phyloP scores from a whole-genome alignment of 768 basidiomycete genomes.

The Leccinum boreale region DNA sequence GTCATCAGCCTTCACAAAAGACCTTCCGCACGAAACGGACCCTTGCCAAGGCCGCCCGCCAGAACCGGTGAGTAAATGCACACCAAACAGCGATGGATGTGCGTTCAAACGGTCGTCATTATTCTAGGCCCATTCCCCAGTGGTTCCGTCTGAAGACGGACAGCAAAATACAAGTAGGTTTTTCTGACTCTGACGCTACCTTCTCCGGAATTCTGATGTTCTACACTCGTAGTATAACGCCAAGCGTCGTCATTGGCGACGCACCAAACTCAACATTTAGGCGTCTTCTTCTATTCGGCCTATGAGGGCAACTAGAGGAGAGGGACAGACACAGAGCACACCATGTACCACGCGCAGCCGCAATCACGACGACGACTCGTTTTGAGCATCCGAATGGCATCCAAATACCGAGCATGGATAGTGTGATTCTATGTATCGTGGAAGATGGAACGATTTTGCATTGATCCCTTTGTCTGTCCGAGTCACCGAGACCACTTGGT shows the following conservation, averaged over 20 bases:
- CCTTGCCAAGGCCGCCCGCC: constrained; percentile 92
- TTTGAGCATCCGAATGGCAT: not conserved
- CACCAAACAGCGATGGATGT: not conserved
- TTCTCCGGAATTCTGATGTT: not conserved
- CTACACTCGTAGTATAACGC: constrained; percentile 67
- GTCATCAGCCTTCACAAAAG: constrained; percentile 92
- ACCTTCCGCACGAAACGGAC: constrained; percentile 95
- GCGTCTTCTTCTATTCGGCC: constrained; percentile 1
- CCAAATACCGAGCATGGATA: not conserved
- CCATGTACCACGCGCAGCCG: constrained; percentile 27
- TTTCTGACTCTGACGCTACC: not conserved
- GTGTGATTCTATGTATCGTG: not conserved
- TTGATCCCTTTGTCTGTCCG: not conserved
- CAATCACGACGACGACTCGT: constrained; percentile 12
- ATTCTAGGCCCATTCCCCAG: constrained; percentile 86
- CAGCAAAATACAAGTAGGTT: constrained; percentile 82
- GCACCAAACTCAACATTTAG: constrained; percentile 98
- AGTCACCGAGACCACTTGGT: not conserved
- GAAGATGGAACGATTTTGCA: not conserved
- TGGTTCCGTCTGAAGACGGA: constrained; percentile 99
- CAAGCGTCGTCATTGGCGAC: constrained; percentile 98
- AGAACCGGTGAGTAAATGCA: constrained; percentile 74
- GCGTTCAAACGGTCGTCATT: not conserved
- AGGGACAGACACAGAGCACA: constrained; percentile 11
- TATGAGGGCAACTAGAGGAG: not conserved